phyloP scores from a whole-genome alignment of 768 basidiomycete species.

The Panellus pusillus region DNA sequence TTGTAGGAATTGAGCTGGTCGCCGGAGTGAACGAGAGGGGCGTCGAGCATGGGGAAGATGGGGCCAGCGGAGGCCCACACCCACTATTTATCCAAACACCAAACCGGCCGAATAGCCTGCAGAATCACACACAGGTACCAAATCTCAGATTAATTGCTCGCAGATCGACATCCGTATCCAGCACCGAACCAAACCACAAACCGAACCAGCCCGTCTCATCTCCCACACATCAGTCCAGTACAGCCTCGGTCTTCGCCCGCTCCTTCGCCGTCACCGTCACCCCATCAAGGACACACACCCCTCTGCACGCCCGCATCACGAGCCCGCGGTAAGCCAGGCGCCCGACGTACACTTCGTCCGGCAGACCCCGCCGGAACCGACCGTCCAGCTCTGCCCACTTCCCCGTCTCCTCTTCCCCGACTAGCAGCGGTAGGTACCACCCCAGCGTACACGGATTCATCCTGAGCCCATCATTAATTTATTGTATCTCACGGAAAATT shows the following conservation, averaged over 20 bases:
- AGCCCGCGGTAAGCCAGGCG: constrained; percentile 88
- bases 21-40: constrained; percentile 35
- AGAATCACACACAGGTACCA: constrained; percentile 9
- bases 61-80: constrained; percentile 4
- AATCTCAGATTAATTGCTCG: constrained; percentile 15
- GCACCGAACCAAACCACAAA: not conserved
- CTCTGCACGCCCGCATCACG: constrained; percentile 72
- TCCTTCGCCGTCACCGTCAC: constrained; percentile 82
- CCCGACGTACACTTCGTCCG: constrained; percentile 84
- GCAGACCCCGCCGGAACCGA: constrained; percentile 86
- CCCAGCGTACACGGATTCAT: constrained; percentile 98
- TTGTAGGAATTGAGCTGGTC: constrained; percentile 58
- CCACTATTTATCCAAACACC: constrained; percentile 24
- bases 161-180: constrained; percentile 20
- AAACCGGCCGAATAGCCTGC: constrained; percentile 25
- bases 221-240: constrained; percentile 54
- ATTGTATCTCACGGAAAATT: not conserved
- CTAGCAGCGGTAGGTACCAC: constrained; percentile 90
- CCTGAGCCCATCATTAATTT: constrained; percentile 29
- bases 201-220: constrained; percentile 14
- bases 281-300: constrained; percentile 80
- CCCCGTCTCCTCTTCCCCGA: constrained; percentile 38
- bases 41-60: constrained; percentile 55
- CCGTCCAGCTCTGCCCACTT: constrained; percentile 78
- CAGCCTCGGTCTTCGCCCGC: constrained; percentile 72